These are phyloP conservation scores for Dendrobium officinale DNA, from an alignment of 106 monocot species.

Conservation along the genomic window DNA sequence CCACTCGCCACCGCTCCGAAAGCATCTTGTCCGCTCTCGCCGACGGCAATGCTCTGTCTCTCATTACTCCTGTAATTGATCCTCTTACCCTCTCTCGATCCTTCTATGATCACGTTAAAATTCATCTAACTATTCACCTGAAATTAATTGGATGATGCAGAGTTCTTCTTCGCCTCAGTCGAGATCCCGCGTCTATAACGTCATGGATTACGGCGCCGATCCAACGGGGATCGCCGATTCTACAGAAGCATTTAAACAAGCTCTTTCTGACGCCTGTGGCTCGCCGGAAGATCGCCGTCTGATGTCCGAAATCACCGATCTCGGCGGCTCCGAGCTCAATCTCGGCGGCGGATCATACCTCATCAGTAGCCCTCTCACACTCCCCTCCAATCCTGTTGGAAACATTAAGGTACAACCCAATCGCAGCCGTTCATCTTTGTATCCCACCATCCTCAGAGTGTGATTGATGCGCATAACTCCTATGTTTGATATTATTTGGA, in stretches of 20 bases:
- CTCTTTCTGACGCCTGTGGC: constrained; percentile 34
- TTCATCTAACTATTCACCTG: too few species aligned
- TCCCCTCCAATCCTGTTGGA: constrained; percentile 37
- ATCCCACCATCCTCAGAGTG: not conserved
- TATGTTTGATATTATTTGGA: not conserved
- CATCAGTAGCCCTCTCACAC: constrained; percentile 37
- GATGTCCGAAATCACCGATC: constrained; percentile 36
- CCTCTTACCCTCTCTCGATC: not conserved
- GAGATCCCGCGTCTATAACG: constrained; percentile 11
- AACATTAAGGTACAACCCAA: constrained; percentile 37
- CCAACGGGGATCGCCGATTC: constrained; percentile 47
- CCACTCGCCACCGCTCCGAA: not conserved
- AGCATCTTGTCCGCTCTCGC: not conserved
- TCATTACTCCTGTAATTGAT: not conserved
- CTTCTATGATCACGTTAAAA: not conserved
- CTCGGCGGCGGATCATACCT: constrained; percentile 60
- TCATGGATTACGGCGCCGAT: constrained; percentile 51
- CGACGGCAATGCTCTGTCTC: not conserved
- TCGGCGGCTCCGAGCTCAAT: constrained; percentile 56
- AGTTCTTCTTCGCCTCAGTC: not conserved
- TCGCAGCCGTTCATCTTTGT: not conserved
- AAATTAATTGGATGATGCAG: not conserved
- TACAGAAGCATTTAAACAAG: constrained; percentile 24
- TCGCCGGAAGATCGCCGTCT: constrained; percentile 17
- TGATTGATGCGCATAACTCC: not conserved